Evolutionary conservation across 345 rosid species (phyloP).

Genomic region (Eucalyptus sp.): DNA sequence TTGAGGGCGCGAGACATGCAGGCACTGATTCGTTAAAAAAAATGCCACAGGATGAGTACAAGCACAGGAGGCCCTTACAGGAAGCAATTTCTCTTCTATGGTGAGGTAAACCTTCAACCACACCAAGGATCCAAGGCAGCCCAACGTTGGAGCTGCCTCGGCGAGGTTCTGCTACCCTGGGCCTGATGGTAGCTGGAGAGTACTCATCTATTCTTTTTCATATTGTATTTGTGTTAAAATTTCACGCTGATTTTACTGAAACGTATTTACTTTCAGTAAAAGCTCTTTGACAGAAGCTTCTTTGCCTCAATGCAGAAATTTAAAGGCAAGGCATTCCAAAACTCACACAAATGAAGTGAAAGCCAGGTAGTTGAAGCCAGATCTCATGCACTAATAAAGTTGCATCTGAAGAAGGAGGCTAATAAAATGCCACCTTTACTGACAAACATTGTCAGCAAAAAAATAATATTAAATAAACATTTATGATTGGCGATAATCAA

Average conservation of each 20-base stretch:
- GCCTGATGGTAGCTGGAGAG: neutral
- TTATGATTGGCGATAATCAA: neutral
- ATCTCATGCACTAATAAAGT: neutral
- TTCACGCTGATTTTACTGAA: no score
- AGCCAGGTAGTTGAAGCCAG: neutral
- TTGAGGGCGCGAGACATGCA: accelerated
- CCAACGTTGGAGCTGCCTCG: neutral
- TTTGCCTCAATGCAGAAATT: neutral
- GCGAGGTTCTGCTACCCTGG: neutral
- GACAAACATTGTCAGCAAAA: neutral
- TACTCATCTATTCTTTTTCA: neutral
- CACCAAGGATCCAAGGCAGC: neutral
- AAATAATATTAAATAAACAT: neutral
- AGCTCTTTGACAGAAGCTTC: neutral
- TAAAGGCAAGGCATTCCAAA: neutral
- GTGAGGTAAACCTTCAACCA: no score
- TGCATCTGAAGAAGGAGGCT: neutral
- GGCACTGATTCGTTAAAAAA: accelerated
- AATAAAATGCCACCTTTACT: neutral
- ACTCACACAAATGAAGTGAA: neutral
- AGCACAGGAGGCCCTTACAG: no score
- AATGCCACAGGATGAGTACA: no score
- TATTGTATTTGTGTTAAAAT: no score
- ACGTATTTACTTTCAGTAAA: neutral
- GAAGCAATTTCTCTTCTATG: no score